phyloP scores from a whole-genome alignment of 495 filamentous ascomycete species.

The Xylaria castorea region DNA sequence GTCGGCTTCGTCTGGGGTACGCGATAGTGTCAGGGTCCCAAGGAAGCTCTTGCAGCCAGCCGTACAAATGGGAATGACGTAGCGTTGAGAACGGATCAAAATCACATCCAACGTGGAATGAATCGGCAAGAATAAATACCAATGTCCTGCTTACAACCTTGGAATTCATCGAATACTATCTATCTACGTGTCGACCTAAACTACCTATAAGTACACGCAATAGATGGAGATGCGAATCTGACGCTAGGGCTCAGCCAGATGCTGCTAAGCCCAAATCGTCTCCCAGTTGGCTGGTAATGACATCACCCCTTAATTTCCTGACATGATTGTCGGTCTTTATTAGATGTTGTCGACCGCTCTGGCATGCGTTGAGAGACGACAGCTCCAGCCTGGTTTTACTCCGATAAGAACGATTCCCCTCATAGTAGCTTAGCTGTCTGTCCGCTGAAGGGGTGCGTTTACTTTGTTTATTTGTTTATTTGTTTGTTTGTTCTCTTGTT shows the following conservation, averaged over 20 bases:
- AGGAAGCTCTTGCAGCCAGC: background rate
- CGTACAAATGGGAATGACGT: background rate
- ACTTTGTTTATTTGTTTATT: no score
- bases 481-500: no score
- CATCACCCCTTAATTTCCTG: slow-evolving; percentile 20
- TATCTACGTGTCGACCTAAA: background rate
- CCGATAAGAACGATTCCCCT: background rate
- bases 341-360: slow-evolving; percentile 11
- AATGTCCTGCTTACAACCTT: background rate
- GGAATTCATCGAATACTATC: background rate
- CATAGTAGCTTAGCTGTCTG: no score
- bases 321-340: slow-evolving; percentile 18
- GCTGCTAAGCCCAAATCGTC: slow-evolving; percentile 11
- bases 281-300: slow-evolving; percentile 10
- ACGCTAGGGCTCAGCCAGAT: slow-evolving; percentile 18
- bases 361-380: slow-evolving; percentile 7
- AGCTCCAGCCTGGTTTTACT: slow-evolving; percentile 1
- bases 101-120: background rate
- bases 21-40: background rate
- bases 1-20: slow-evolving; percentile 18
- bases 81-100: background rate
- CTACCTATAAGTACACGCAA: background rate
- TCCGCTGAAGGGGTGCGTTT: background rate
- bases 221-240: slow-evolving; percentile 1
- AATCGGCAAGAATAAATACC: background rate